Evolutionary conservation across 306 rosid genomes (phyloP).

Genomic region (Casuarina cunninghamiana): DNA sequence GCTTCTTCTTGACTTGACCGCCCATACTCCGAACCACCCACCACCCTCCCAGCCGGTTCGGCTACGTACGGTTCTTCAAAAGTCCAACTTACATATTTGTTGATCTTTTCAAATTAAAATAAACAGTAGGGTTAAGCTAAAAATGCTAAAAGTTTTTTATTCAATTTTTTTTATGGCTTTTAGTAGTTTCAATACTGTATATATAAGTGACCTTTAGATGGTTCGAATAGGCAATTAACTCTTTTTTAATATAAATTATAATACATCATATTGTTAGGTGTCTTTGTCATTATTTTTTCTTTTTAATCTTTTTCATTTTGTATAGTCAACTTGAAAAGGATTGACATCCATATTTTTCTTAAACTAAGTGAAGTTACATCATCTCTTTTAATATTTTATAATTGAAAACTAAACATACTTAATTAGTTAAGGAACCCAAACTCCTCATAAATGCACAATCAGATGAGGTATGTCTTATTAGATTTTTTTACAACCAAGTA

Average conservation of each 20-base stretch:
- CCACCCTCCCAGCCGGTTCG: neutral
- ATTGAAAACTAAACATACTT: no score
- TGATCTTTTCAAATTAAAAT: neutral
- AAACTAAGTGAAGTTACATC: neutral
- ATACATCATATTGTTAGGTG: neutral
- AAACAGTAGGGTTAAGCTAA: no score
- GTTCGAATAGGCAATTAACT: neutral
- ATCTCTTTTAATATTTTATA: neutral
- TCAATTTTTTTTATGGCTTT: neutral
- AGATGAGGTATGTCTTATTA: no score
- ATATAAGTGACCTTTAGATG: neutral
- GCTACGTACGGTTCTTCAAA: neutral
- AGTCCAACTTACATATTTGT: neutral
- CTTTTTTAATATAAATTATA: neutral
- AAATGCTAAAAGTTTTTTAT: no score
- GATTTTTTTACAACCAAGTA: no score
- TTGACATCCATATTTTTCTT: neutral
- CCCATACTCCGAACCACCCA: neutral
- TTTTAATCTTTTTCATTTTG: neutral
- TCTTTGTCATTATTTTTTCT: neutral
- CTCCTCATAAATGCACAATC: no score
- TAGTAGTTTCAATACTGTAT: neutral
- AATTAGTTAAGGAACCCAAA: no score
- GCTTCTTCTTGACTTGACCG: neutral
- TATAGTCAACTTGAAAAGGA: neutral